Evolutionary conservation across 1,284 basidiomycete genomes (phyloP).

Genomic region (Porodaedalea pini): DNA sequence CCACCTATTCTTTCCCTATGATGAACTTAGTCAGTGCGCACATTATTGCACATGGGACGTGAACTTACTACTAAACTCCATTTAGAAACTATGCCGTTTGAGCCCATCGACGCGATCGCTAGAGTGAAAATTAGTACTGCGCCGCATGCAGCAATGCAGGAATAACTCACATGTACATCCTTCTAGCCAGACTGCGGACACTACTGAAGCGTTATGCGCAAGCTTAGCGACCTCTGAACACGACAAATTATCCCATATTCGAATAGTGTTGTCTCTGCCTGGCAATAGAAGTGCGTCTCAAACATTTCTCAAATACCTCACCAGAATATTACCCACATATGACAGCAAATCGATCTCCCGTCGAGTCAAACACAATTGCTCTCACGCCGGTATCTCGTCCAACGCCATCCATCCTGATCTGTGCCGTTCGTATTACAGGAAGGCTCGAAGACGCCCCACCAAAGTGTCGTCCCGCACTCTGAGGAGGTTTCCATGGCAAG

Average conservation of each 20-base stretch:
- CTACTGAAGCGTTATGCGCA: slow-evolving; percentile 39
- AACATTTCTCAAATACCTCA: slow-evolving; percentile 4
- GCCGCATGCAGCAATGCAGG: background rate
- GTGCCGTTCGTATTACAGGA: background rate
- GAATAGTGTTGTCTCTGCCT: slow-evolving; percentile 55
- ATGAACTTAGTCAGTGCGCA: background rate
- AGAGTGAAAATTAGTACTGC: background rate
- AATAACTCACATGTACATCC: slow-evolving; percentile 37
- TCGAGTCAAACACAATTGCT: slow-evolving; percentile 21
- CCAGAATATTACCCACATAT: slow-evolving; percentile 22
- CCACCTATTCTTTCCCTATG: slow-evolving; percentile 51
- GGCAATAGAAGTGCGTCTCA: slow-evolving; percentile 10
- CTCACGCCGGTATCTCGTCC: slow-evolving; percentile 20
- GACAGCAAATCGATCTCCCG: slow-evolving; percentile 27
- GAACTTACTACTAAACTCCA: slow-evolving; percentile 51
- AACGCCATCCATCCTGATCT: slow-evolving; percentile 10
- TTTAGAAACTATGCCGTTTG: slow-evolving; percentile 54
- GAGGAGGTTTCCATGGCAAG: background rate
- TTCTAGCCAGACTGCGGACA: slow-evolving; percentile 54
- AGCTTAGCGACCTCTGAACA: slow-evolving; percentile 41
- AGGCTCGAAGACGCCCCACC: background rate
- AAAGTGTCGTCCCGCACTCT: background rate
- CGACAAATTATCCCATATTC: slow-evolving; percentile 46
- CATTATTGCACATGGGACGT: slow-evolving; percentile 14
- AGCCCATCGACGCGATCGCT: slow-evolving; percentile 48